Base-by-base conservation (phyloP, 306 rosid species). In the Sindora glabra region DNA sequence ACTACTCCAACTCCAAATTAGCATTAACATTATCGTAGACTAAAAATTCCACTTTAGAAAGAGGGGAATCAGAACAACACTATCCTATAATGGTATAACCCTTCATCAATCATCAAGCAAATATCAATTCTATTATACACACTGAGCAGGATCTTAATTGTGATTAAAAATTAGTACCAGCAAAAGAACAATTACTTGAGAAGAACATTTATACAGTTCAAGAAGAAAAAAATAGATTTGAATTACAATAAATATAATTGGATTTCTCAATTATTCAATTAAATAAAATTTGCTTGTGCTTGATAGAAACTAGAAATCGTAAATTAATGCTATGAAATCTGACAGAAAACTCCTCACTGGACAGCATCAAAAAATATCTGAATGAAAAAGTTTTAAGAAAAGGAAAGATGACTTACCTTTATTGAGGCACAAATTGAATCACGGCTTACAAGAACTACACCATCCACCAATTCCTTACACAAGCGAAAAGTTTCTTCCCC, bases 391-490 rank as follows among this genome's bases (percentile, higher is more conserved):
- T 38, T 30, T 63, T 50, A 25, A 30, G 14, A 70, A 64, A 49
- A 11, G 54, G 48, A 64, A 57, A 79, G 48, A 59, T 5, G 16
- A 44, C 72, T 77, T 56, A 86, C 99, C 89, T 94, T 94, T 62
- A 94, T 94, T 12, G 99, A 89, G 52, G 97, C 99, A 58, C 99
- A 84, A 17, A 94, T 94, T 29, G 97, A 83, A 56, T 94, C 99
- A 56, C 95, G 95, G 75, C 72, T 67, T 27, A 94, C 99, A 67
- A 94, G 99, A 73, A 94, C 87, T 18, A 89, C 74, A 2, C 97
- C 97, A 62, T 94, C 99, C 29, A 94, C 65, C 84, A 86, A 73
- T 24, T 84, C 95, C 72, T 81, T 82, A 84, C 97, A 86, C 38
- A 94, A 7, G 66, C 94, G 90, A 59, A 92, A 94, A 47, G 90